phyloP scores from a whole-genome alignment of 495 filamentous ascomycete genomes.

The Rhypophila decipiens region DNA sequence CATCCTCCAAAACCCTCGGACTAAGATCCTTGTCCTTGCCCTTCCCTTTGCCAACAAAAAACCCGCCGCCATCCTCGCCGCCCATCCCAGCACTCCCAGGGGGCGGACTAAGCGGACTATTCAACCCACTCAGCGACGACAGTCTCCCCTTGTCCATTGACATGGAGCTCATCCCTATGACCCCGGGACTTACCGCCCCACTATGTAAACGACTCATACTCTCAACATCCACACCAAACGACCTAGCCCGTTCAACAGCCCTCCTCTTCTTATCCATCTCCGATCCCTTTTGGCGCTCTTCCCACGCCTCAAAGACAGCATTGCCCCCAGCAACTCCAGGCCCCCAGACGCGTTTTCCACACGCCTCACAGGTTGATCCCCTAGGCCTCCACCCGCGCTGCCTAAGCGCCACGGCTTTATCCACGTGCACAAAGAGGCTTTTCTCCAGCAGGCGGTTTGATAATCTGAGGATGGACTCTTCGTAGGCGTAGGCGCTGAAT shows the following conservation, averaged over 20 bases:
- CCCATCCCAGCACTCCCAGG: constrained; percentile 26
- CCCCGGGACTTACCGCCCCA: no score
- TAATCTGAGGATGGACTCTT: constrained; percentile 76
- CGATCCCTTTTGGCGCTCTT: constrained; percentile 51
- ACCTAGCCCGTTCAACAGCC: constrained; percentile 19
- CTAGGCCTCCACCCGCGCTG: constrained; percentile 84
- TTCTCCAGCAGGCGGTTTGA: constrained; percentile 83
- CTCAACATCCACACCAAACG: no score
- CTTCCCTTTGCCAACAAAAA: no score
- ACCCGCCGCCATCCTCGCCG: constrained; percentile 16
- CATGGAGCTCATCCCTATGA: no score
- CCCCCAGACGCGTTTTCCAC: constrained; percentile 79
- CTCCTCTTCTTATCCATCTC: constrained; percentile 29
- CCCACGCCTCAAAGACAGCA: constrained; percentile 83
- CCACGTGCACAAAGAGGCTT: constrained; percentile 81
- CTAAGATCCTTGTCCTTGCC: constrained; percentile 24
- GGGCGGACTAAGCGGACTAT: no score
- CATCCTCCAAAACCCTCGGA: constrained; percentile 10
- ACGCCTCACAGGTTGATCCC: constrained; percentile 81
- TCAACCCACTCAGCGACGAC: no score
- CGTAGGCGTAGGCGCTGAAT: constrained; percentile 92
- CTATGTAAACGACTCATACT: no score
- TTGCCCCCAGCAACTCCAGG: constrained; percentile 70
- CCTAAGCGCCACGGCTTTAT: constrained; percentile 65
- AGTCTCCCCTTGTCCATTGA: background rate